A percentile compares a stretch with the other conserved stretches of the same genome.
Conservation (phyloP, 2,329 filamentous ascomycete genomes). For the Pseudogymnoascus sp. region DNA sequence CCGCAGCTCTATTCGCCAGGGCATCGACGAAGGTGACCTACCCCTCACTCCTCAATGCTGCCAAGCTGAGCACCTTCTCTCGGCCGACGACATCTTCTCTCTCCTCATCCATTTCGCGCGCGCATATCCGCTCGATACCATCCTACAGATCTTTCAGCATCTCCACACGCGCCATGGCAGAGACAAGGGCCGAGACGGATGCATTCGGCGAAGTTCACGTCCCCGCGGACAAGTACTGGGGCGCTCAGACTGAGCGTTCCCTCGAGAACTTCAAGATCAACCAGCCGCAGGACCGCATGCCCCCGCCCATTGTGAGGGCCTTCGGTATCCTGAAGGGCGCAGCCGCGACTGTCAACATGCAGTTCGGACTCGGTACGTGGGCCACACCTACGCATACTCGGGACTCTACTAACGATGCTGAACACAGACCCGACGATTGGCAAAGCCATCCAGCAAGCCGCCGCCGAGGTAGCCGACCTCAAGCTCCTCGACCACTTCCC, state of each 20-base stretch:
- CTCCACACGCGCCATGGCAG: slow-evolving; percentile 30
- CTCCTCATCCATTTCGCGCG: slow-evolving; percentile 13
- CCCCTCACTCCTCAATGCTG: neutral
- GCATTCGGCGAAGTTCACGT: slow-evolving; percentile 97
- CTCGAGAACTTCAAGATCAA: slow-evolving; percentile 99
- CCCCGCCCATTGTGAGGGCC: slow-evolving; percentile 79
- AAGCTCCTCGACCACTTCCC: slow-evolving; percentile 97
- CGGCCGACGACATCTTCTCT: slow-evolving; percentile 9
- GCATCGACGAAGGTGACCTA: slow-evolving; percentile 11
- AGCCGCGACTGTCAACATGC: slow-evolving; percentile 91
- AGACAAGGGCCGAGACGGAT: slow-evolving; percentile 81
- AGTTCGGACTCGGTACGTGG: slow-evolving; percentile 70
- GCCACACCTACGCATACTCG: slow-evolving; percentile 12
- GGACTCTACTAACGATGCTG: neutral
- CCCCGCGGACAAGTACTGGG: slow-evolving; percentile 91
- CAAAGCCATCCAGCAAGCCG: slow-evolving; percentile 88
- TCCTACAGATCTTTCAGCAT: slow-evolving; percentile 24
- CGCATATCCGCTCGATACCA: slow-evolving; percentile 16
- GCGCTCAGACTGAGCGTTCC: slow-evolving; percentile 92
- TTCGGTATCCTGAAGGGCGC: slow-evolving; percentile 98
- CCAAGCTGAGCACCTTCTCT: neutral
- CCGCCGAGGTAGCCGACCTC: slow-evolving; percentile 82
- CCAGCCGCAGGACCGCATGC: slow-evolving; percentile 98
- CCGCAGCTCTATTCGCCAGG: slow-evolving; percentile 19
- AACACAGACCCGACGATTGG: slow-evolving; percentile 73